Conservation (phyloP, 345 rosid genomes). For the Crucihimalaya himalaica region DNA sequence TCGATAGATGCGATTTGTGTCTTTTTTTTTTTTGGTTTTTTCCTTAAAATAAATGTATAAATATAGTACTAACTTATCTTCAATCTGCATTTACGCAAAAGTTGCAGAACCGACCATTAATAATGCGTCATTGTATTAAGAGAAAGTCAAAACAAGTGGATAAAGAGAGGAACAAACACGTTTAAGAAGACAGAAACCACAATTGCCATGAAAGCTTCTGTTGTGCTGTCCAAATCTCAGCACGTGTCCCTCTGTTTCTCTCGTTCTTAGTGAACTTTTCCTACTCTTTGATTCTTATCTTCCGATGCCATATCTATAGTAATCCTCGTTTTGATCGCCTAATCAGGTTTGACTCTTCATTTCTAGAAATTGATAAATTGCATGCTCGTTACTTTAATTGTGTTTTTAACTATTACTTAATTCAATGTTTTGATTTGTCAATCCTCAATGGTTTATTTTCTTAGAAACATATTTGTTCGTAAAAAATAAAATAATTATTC, state of each 20-base stretch:
- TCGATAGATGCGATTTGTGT: too few species aligned
- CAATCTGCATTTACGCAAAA: constrained; percentile 7
- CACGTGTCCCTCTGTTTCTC: constrained; percentile 10
- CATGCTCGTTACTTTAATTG: neutral
- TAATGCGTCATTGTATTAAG: neutral
- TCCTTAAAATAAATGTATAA: too few species aligned
- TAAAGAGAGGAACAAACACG: constrained; percentile 14
- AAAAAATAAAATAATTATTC: neutral
- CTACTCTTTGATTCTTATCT: constrained; percentile 1
- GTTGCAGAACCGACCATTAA: constrained; percentile 4
- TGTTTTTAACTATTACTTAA: neutral
- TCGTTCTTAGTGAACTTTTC: neutral
- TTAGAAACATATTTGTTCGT: neutral
- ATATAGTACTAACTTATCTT: too few species aligned
- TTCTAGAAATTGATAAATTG: neutral
- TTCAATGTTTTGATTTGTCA: constrained; percentile 1
- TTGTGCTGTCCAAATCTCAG: constrained; percentile 11
- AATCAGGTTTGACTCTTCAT: constrained; percentile 21
- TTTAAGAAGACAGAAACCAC: neutral
- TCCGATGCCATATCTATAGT: neutral
- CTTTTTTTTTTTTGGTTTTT: too few species aligned
- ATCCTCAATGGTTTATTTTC: neutral
- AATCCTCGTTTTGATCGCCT: constrained; percentile 3
- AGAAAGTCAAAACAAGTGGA: constrained; percentile 15
- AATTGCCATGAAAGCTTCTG: neutral